A percentile compares a stretch with the other conserved stretches of the same genome.
Evolutionary conservation across 768 basidiomycete species (phyloP).

Genomic region (Termitomyces sp.): DNA sequence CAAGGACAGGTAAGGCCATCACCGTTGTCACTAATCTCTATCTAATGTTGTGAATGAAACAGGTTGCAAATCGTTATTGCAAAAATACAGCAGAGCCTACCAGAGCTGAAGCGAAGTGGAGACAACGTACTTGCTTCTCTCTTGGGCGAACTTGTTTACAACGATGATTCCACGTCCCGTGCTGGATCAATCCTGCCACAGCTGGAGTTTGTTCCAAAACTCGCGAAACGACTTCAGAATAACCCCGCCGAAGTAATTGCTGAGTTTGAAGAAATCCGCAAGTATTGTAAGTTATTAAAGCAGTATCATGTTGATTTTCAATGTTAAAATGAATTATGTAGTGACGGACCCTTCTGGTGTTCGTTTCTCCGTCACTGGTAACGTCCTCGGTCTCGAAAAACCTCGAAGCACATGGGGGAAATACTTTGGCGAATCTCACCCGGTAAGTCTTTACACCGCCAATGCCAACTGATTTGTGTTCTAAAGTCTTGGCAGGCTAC

Average conservation of each 20-base stretch:
- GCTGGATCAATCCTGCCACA: slow-evolving; percentile 68
- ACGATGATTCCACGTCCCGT: slow-evolving; percentile 66
- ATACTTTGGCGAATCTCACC: slow-evolving; percentile 59
- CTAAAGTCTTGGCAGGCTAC: slow-evolving; percentile 34
- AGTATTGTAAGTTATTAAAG: slow-evolving; percentile 47
- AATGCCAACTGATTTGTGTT: not conserved
- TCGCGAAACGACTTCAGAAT: slow-evolving; percentile 69
- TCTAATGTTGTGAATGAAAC: slow-evolving; percentile 1
- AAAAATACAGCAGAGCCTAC: slow-evolving; percentile 86
- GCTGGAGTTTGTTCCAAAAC: slow-evolving; percentile 74
- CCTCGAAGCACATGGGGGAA: slow-evolving; percentile 76
- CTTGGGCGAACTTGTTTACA: slow-evolving; percentile 62
- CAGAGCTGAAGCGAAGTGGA: slow-evolving; percentile 89
- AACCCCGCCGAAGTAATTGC: slow-evolving; percentile 68
- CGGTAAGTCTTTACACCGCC: slow-evolving; percentile 38
- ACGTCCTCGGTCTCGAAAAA: slow-evolving; percentile 63
- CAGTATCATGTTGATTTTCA: not conserved
- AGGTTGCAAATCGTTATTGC: slow-evolving; percentile 84
- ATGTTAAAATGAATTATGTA: slow-evolving; percentile 23
- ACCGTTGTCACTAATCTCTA: not conserved
- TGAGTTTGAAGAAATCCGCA: slow-evolving; percentile 73
- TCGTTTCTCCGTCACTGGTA: slow-evolving; percentile 89
- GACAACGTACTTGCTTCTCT: slow-evolving; percentile 73
- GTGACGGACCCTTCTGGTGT: slow-evolving; percentile 82
- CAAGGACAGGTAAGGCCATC: slow-evolving; percentile 58